Evolutionary conservation across 129 eudicot species (phyloP), one percentile per base, ranked within the genome.

Genomic region (Lactuca sativa): DNA sequence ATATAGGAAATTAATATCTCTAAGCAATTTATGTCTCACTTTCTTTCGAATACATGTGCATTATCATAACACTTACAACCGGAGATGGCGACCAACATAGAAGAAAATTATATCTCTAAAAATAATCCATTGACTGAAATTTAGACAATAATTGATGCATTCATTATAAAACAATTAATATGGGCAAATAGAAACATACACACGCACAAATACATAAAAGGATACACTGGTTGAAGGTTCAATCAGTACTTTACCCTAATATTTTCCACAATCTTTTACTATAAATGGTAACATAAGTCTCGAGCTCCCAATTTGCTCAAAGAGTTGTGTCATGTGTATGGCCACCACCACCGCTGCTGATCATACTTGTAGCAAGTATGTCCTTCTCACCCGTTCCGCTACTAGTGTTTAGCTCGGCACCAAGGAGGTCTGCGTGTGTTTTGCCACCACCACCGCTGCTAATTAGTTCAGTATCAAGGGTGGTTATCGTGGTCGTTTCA

Each of bases 281-380:
- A 66, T 8, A 16, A 32, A 32, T 31, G 31, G 44, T 49, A 16
- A 66, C 58, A 48, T 32, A 52, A 53, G 66, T 37, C 10, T 36
- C n/a, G 25, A 74, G 41, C 51, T 6, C 41, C 17, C 30, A 9
- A 68, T 34, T 58, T 47, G 55, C 34, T 75, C 75, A 61, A 59
- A 13, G 37, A 15, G 15, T 10, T 51, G 44, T 21, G 9, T 25
- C 17, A 32, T 61, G 68, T 41, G 75, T 74, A 32, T 9, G 1
- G 40, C 81, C 81, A 7, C 76, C 70, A 21, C 81, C 76, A 1
- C 81, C 81, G 9, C 66, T 62, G 14, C 59, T 77, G 6, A 77
- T 77, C 76, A 77, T 37, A 37, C 80, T 67, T 48, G 80, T 67
- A 68, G 25, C 74, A 48, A 57, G 74, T 16, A 64, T 3, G 59